Evolutionary conservation across 208 protist species (phyloP), one percentile per base, ranked within the genome.

Genomic region (Crithidia sp.): DNA sequence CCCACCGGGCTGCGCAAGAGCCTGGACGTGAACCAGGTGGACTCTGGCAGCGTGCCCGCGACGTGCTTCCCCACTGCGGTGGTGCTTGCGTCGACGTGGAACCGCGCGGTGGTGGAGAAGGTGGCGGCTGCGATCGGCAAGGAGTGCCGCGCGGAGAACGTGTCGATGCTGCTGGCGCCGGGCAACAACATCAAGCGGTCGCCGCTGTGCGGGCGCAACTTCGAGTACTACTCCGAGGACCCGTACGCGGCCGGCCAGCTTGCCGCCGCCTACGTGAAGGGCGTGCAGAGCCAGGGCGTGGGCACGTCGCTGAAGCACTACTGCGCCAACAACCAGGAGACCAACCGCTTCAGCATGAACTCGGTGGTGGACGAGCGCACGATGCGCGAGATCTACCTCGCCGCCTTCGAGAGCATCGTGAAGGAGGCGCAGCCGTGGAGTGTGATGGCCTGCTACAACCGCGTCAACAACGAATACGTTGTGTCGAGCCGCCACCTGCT

Each of bases 171-270:
- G 40, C 71, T 77, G 41, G 63, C 36, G 43, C 71, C 71, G 9
- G 71, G 71, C 62, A 59, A 61, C 59, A 71, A 71, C 71, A 70
- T 67, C 63, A 77, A 77, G 63, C 74, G 70, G 53, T 61, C 59
- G 16, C 83, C 83, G 52, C 65, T 62, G n/a, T 73, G 77, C 62
- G 83, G 83, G 2, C 70, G 84, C 45, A 86, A 86, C 64, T 86
- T 81, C 60, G 84, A 89, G 76, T 84, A 83, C 73, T 77, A 71
- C 52, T 86, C 71, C 19, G 83, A 88, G 65, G 81, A 86, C 54
- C 81, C 84, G 10, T 66, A 55, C 45, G 52, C 85, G 7, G 62
- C 60, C 6, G 60, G 40, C n/a, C 49, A 59, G 49, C 39, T 86
- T 2, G 73, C 59, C 14, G 43, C 49, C 0, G 59, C 65, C 17